Evolutionary conservation across 2,329 filamentous ascomycete genomes (phyloP), one percentile per base, ranked within the genome.

Genomic region (Phialophora expanda): DNA sequence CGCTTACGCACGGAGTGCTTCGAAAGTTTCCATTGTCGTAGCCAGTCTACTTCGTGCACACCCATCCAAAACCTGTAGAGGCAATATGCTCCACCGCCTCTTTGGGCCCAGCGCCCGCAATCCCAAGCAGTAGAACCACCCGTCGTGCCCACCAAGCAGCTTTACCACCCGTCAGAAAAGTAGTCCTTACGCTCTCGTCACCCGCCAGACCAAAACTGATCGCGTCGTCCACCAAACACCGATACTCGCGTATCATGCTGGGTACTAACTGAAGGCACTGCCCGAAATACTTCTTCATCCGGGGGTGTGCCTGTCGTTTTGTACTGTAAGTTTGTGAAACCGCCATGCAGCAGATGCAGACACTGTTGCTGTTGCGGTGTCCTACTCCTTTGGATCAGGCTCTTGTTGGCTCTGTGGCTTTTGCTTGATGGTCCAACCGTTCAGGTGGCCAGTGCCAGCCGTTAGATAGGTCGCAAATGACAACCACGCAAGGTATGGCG

Each of bases 391-490:
- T 63, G 46, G 62, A 24, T 46, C 51, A 17, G 48, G 30, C 30
- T 61, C 48, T n/a, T 20, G 8, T 22, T 38, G 46, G 20, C 26
- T 66, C 26, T 48, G 26, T 55, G 48, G 65, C n/a, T 64, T 41
- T 26, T 72, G 71, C 59, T 71, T 73, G 38, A 90, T 79, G 70
- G 86, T 83, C 90, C 90, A 92, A 56, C 81, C 78, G 75, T 92
- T 93, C 77, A 92, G 76, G 69, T 89, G 81, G 1, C 89, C 88
- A 2, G 88, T 84, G 0, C 87, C 87, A 0, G 86, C 87, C 73
- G 88, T 92, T 60, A 98, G 81, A 75, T 97, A 98, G 0, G 90
- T 92, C 34, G 93, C 93, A 75, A 96, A 97, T 61, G 88, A 82
- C 72, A 97, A 80, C 94, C 94, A 98, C 17, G 82, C 90, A 28